A percentile compares a stretch with the other conserved stretches of the same genome.
Conservation (phyloP, 2,329 filamentous ascomycete species). For the Pseudocercospora cruenta region DNA sequence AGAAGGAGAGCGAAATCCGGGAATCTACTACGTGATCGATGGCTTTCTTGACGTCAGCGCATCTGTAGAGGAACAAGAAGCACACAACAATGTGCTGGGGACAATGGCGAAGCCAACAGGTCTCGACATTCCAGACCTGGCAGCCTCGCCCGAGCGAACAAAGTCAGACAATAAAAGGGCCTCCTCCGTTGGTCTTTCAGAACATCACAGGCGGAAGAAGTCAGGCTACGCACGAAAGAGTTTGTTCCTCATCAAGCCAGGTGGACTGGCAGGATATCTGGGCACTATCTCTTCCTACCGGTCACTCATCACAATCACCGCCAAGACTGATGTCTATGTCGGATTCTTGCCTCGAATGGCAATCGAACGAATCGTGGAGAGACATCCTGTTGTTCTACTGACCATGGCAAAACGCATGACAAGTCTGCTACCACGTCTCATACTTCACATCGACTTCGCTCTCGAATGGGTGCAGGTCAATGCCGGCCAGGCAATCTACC, state of each 20-base stretch:
- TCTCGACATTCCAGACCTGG: constrained; percentile 41
- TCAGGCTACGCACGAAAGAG: constrained; percentile 60
- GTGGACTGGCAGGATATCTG: constrained; percentile 90
- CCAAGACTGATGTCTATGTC: constrained; percentile 97
- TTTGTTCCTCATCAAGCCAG: constrained; percentile 89
- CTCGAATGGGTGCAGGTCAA: constrained; percentile 98
- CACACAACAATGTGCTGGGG: constrained; percentile 49
- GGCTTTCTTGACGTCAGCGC: constrained; percentile 94
- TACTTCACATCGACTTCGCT: constrained; percentile 96
- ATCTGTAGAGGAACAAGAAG: constrained; percentile 68
- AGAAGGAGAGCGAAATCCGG: constrained; percentile 94
- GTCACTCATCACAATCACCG: constrained; percentile 94
- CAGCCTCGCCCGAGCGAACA: constrained; percentile 19
- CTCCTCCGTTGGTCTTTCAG: constrained; percentile 29
- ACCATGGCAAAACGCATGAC: constrained; percentile 97
- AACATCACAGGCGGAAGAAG: constrained; percentile 45
- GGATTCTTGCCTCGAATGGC: constrained; percentile 86
- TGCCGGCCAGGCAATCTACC: constrained; percentile 91
- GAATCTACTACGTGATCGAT: constrained; percentile 95
- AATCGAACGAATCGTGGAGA: constrained; percentile 88
- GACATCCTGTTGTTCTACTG: constrained; percentile 85
- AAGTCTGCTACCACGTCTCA: constrained; percentile 81
- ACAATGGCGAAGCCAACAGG: constrained; percentile 42
- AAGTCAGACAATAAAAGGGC: constrained; percentile 26
- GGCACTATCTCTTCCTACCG: constrained; percentile 92